These are phyloP conservation scores for Rhodosporidiobolus odoratus DNA, from an alignment of 768 basidiomycete genomes.

Conservation along the genomic window DNA sequence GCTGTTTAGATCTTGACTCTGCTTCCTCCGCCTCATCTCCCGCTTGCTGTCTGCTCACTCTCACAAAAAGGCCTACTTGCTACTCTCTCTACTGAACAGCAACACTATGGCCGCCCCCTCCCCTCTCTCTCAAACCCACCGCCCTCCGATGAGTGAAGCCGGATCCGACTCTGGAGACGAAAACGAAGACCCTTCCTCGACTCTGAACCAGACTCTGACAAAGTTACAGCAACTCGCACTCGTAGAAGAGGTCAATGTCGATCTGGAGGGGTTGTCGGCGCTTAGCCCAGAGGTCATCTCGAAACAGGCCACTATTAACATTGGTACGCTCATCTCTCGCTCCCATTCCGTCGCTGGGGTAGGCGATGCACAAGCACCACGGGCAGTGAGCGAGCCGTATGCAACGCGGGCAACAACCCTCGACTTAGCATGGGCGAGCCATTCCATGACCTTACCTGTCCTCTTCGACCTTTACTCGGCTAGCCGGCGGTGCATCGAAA, in stretches of 20 bases:
- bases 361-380: too few relatives aligned
- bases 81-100: neutral
- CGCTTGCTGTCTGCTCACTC: neutral
- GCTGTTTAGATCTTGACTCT: neutral
- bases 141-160: slow-evolving; percentile 13
- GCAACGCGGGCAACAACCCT: too few relatives aligned
- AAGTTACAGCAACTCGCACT: slow-evolving; percentile 20
- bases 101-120: slow-evolving; percentile 32
- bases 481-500: neutral
- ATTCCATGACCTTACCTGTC: too few relatives aligned
- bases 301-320: slow-evolving; percentile 86
- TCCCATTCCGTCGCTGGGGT: neutral
- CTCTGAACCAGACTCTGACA: neutral
- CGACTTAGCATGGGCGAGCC: too few relatives aligned
- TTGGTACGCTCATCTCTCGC: slow-evolving; percentile 55
- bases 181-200: neutral
- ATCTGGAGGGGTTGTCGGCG: slow-evolving; percentile 29
- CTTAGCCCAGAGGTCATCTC: slow-evolving; percentile 49
- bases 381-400: too few relatives aligned
- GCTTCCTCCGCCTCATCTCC: neutral
- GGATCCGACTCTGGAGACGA: slow-evolving; percentile 15
- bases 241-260: slow-evolving; percentile 47
- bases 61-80: neutral
- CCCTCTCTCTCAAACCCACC: slow-evolving; percentile 29
- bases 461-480: too few relatives aligned